A percentile compares a stretch with the other conserved stretches of the same genome.
Conservation (phyloP, 345 rosid species). For the Syzygium grande region DNA sequence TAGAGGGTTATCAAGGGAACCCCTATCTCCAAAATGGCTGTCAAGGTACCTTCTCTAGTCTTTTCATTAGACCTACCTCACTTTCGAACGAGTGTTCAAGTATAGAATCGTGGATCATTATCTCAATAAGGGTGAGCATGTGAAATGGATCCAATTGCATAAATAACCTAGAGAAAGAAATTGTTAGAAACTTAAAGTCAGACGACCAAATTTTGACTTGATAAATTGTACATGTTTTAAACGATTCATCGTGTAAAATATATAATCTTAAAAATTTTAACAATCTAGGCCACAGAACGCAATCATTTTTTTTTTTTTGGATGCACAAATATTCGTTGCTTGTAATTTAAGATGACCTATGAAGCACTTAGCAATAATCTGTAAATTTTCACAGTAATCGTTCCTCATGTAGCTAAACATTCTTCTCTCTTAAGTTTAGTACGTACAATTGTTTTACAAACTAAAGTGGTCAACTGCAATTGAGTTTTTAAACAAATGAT, state of each 20-base stretch:
- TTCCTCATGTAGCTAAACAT: background rate
- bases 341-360: background rate
- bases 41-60: background rate
- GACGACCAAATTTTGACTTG: background rate
- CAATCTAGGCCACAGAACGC: background rate
- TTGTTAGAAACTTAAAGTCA: background rate
- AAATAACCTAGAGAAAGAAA: background rate
- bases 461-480: background rate
- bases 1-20: constrained; percentile 9
- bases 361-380: background rate
- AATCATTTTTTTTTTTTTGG: background rate
- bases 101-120: background rate
- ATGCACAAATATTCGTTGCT: background rate
- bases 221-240: background rate
- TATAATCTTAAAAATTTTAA: too few relatives aligned
- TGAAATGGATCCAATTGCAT: background rate
- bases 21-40: constrained; percentile 1
- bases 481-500: background rate
- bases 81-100: background rate
- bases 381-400: background rate
- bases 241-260: background rate
- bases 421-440: background rate
- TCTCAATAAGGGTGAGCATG: background rate
- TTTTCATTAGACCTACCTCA: background rate
- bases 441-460: background rate